Conservation (phyloP, 1,284 basidiomycete genomes). For the Anthracocystis walkeri region DNA sequence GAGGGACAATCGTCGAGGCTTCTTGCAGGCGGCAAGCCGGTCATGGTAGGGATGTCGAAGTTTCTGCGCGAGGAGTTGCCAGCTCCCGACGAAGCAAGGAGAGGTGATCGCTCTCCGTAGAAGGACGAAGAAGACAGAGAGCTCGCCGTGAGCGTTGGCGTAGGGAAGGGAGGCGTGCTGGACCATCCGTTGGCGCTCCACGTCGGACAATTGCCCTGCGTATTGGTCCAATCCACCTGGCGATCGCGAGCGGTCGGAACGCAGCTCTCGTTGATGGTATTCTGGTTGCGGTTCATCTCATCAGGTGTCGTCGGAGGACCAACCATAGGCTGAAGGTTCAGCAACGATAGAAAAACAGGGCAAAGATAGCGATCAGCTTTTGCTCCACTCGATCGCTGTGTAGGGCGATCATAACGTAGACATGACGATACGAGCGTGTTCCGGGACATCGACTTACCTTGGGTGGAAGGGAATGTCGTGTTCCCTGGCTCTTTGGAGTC, state of each 20-base stretch:
- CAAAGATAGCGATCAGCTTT: not conserved
- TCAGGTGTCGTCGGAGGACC: slow-evolving; percentile 11
- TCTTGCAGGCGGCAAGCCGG: slow-evolving; percentile 6
- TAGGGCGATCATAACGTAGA: not conserved
- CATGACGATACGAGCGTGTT: slow-evolving; percentile 4
- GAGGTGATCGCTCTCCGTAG: slow-evolving; percentile 28
- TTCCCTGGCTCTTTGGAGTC: slow-evolving; percentile 32
- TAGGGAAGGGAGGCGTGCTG: slow-evolving; percentile 26
- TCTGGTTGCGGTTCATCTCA: slow-evolving; percentile 9
- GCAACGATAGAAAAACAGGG: no score
- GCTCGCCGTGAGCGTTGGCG: slow-evolving; percentile 32
- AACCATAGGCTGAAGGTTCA: slow-evolving; percentile 20
- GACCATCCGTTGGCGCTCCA: slow-evolving; percentile 24
- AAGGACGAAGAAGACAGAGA: slow-evolving; percentile 36
- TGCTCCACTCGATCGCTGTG: not conserved
- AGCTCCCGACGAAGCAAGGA: slow-evolving; percentile 5
- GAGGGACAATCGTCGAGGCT: slow-evolving; percentile 12
- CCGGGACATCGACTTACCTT: slow-evolving; percentile 26
- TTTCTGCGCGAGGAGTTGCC: slow-evolving; percentile 8
- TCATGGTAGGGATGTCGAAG: slow-evolving; percentile 21
- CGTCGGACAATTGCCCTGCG: slow-evolving; percentile 6
- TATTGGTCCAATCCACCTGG: slow-evolving; percentile 10
- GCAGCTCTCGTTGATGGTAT: slow-evolving; percentile 15
- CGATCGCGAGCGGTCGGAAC: slow-evolving; percentile 11
- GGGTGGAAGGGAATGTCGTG: slow-evolving; percentile 46